Conservation (phyloP, 352 stramenopile species). For the Phytophthora meadii region DNA sequence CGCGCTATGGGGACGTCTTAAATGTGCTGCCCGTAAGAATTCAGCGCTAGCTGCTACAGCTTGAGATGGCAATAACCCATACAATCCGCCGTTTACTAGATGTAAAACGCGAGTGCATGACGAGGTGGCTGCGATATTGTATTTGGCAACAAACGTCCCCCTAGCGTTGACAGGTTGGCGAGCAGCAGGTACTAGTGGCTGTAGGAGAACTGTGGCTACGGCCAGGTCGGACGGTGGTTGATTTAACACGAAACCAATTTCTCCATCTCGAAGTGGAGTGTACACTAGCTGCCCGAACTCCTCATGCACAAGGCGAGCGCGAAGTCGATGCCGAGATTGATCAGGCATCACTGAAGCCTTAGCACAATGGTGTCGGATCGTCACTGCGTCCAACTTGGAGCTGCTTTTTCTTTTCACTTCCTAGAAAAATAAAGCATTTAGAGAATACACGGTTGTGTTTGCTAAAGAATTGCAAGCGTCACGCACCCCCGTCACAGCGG, state of each 20-base stretch:
- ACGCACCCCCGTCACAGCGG: slow-evolving; percentile 54
- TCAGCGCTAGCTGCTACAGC: slow-evolving; percentile 9
- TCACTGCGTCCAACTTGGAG: slow-evolving; percentile 20
- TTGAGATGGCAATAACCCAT: slow-evolving; percentile 41
- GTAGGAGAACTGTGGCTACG: slow-evolving; percentile 53
- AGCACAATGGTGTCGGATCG: slow-evolving; percentile 41
- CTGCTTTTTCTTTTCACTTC: slow-evolving; percentile 59
- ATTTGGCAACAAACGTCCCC: slow-evolving; percentile 68
- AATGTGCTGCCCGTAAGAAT: neutral
- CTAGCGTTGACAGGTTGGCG: slow-evolving; percentile 39
- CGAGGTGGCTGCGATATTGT: slow-evolving; percentile 44
- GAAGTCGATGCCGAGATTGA: slow-evolving; percentile 9
- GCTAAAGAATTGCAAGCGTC: neutral
- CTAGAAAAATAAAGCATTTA: slow-evolving; percentile 23
- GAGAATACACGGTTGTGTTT: neutral
- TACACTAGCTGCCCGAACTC: slow-evolving; percentile 47
- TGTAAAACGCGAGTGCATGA: slow-evolving; percentile 57
- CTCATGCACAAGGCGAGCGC: slow-evolving; percentile 42
- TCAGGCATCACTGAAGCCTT: slow-evolving; percentile 32
- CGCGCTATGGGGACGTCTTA: slow-evolving; percentile 26
- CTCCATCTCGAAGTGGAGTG: slow-evolving; percentile 56
- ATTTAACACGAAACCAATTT: slow-evolving; percentile 61
- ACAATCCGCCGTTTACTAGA: slow-evolving; percentile 27
- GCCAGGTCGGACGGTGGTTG: slow-evolving; percentile 56
- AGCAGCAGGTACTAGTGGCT: slow-evolving; percentile 42